Percentiles rank a stretch among this genome's conserved stretches.
These are phyloP conservation scores for Xylaria sp. DNA, from an alignment of 2,329 filamentous ascomycete species.

Conservation along the genomic window DNA sequence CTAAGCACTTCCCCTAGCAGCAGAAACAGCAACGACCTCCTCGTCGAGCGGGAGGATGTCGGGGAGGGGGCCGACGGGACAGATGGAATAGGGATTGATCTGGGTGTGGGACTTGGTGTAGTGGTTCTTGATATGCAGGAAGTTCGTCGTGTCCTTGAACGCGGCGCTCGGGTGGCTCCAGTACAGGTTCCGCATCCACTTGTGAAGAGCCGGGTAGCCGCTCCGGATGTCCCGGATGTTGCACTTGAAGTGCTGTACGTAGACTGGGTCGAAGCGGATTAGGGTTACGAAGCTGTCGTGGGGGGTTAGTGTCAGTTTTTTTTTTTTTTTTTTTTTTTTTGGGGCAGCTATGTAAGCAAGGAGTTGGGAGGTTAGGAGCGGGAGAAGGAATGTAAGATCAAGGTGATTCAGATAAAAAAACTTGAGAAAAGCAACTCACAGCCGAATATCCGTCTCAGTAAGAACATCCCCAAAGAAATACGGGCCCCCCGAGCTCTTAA, in stretches of 20 bases:
- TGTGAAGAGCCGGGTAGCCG: constrained; percentile 83
- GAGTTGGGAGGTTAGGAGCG: too few relatives aligned
- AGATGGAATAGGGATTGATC: constrained; percentile 78
- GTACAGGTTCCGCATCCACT: constrained; percentile 85
- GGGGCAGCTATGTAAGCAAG: too few relatives aligned
- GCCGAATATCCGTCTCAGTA: constrained; percentile 84
- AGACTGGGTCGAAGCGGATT: constrained; percentile 65
- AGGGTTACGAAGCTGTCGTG: constrained; percentile 46
- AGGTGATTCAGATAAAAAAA: too few relatives aligned
- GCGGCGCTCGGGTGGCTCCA: constrained; percentile 75
- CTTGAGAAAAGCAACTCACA: constrained; percentile 58
- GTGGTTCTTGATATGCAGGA: constrained; percentile 92
- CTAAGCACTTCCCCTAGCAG: not conserved
- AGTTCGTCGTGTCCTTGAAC: constrained; percentile 86
- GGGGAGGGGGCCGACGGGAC: constrained; percentile 84
- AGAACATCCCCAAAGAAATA: constrained; percentile 80
- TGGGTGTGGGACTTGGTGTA: constrained; percentile 70
- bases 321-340: too few relatives aligned
- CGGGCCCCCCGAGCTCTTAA: constrained; percentile 62
- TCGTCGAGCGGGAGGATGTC: constrained; percentile 81
- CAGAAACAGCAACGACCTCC: constrained; percentile 72
- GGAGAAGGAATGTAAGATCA: too few relatives aligned
- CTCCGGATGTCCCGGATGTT: constrained; percentile 86
- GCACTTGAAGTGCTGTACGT: constrained; percentile 89
- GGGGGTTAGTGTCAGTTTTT: not conserved